Evolutionary conservation across 768 basidiomycete genomes (phyloP).

Genomic region (Dioszegia aurantiaca): DNA sequence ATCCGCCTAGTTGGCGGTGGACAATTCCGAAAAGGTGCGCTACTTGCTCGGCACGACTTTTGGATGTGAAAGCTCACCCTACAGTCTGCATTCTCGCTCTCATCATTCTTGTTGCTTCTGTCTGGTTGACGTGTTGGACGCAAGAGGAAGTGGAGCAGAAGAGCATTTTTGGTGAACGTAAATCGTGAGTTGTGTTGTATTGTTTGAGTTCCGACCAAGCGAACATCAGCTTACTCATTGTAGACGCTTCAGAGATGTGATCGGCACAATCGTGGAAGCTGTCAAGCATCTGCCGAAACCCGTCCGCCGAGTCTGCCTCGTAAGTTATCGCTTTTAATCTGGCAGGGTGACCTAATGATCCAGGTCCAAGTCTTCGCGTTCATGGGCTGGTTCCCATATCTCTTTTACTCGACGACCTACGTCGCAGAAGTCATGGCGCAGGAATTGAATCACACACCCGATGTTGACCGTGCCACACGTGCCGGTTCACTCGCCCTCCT

Average conservation of each 20-base stretch:
- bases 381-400: constrained; percentile 98
- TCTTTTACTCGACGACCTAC: constrained; percentile 87
- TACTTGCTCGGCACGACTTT: too few species aligned
- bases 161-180: constrained; percentile 51
- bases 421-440: constrained; percentile 90
- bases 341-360: neutral
- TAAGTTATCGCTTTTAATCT: constrained; percentile 19
- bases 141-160: constrained; percentile 66
- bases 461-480: constrained; percentile 76
- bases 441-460: constrained; percentile 69
- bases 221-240: constrained; percentile 9
- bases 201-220: neutral
- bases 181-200: constrained; percentile 49
- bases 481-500: constrained; percentile 85
- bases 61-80: neutral
- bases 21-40: constrained; percentile 76
- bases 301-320: constrained; percentile 75
- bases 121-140: constrained; percentile 81
- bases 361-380: constrained; percentile 92
- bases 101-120: constrained; percentile 70
- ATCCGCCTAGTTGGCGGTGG: constrained; percentile 78
- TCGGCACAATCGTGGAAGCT: constrained; percentile 73
- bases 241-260: constrained; percentile 68
- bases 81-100: constrained; percentile 81
- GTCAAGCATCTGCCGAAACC: constrained; percentile 74